Base-by-base conservation (phyloP, 2,329 filamentous ascomycete species). In the Fusarium setosum region DNA sequence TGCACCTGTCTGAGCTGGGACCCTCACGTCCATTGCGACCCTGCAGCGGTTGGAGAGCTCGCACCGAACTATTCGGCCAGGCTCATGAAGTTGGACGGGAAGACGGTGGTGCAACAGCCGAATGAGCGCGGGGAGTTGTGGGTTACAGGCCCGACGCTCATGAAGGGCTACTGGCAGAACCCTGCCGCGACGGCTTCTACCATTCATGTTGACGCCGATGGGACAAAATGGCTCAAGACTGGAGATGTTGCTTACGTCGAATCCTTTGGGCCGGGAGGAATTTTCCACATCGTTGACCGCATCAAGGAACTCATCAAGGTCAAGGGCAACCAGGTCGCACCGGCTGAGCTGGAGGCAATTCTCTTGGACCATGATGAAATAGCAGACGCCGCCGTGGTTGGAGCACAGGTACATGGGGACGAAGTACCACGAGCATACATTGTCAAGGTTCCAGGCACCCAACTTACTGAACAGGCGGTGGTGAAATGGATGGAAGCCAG, bases 81-180 rank as follows among this genome's bases (percentile, higher is more conserved):
- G 73, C 83, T 96, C 45, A 85, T 94, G 73, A 83, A 84, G 48
- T 82, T 85, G 20, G 86, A 85, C 38, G 77, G 77, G 3, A 82
- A 77, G 6, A 84, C 86, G 3, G 24, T 21, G 51, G 78, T 88
- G 31, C 80, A 78, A 3, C 75, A 76, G 67, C 60, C 80, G 1
- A 82, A 84, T 32, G 78, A 88, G 70, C 81, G 83, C 1, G 92
- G 92, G 23, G 91, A 95, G 76, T 80, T 96, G 13, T 93, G 89
- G 87, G 81, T 94, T 2, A 83, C 86, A 0, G 91, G 86, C 0
- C 92, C 91, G 3, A 92, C 88, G 18, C 77, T 95, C 40, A 90
- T 94, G 85, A 88, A 86, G 57, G 89, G 91, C 3, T 96, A 96
- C 75, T 95, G 92, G 90, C 81, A 83, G 40, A 92, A 90, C 52